Base-by-base conservation (phyloP, 345 rosid genomes). In the Euphorbia pulcherrima region DNA sequence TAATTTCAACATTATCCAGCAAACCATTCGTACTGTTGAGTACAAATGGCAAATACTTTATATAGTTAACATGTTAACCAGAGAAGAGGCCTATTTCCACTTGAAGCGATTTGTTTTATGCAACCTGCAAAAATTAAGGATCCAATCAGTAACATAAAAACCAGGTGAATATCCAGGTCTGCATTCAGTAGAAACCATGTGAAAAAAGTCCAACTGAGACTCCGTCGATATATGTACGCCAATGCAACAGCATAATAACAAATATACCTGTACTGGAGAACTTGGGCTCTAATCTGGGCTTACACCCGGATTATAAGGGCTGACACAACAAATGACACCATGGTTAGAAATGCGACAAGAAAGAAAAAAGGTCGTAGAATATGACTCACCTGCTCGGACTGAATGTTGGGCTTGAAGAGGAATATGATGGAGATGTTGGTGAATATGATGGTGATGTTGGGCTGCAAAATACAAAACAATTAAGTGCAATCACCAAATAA, bases 361-460 rank as follows among this genome's bases (percentile, higher is more conserved):
- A 51, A n/a, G n/a, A n/a, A n/a, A n/a, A 29, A 66, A 8, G 18
- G 55, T 17, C 6, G 37, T 16, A 26, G 13, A 65, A 28, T 39
- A 51, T 10, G 44, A 60, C 6, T 74, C 78, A 94, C 96, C 96
- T 91, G 96, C 91, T 87, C 30, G 99, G 99, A 77, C 92, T 89
- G 80, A 85, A 89, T 47, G 96, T 73, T 39, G 99, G 96, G 75
- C 90, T 89, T 27, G 99, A 86, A 70, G 96, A 91, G 2, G 97
- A 94, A 73, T 91, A 91, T 5, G 96, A 81, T 28, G 96, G 97
- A 70, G 99, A 90, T 14, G 98, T 87, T 3, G 97, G 98, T 10
- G 98, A 93, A 79, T 89, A 88, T 1, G 97, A 89, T 9, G 96
- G 90, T 0, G 96, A 91, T 14, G 99, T 87, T 0, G 97, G 99